Base-by-base conservation (phyloP, 441 rosid genomes). In the Arabidopsis hybrid region DNA sequence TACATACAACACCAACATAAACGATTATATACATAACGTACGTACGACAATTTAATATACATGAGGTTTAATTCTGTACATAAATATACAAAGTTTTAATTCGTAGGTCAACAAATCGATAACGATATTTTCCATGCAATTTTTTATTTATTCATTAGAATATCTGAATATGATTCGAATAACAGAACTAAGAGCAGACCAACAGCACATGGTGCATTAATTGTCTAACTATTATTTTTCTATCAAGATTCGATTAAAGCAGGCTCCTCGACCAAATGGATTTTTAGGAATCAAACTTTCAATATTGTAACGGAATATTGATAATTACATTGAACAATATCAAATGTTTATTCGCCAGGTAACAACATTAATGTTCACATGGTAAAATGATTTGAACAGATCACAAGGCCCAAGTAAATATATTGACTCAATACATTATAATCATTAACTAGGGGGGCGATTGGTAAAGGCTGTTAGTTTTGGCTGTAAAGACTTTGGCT, bases 191-290 rank as follows among this genome's bases (percentile, higher is more conserved):
- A 52, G 45, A 61, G 57, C 42, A 67, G 69, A 67, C 64, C 49
- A 67, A 32, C 40, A 55, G 16, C 74, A 75, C 79, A 75, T 75
- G 79, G 10, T 45, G 43, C 53, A 62, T 69, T 69, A 29, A 69
- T 36, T 62, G 32, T 62, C 79, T 61, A 36, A 53, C 26, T 35
- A 68, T 60, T 61, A 68, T 53, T 52, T 52, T 56, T 60, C 31
- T 61, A 52, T 45, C 42, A 58, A 67, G 73, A 74, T 74, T 67
- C 73, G 56, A 47, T 43, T 52, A 69, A 68, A 61, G 52, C 69
- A 68, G 2, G 42, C 74, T 69, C 63, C 65, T 69, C 79, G 74
- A 75, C 79, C 79, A 68, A 68, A 75, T 53, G 36, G 70, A 75
- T 75, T 75, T 68, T 35, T 43, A 29, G 42, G 62, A 61, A 68